A percentile compares a stretch with the other conserved stretches of the same genome.
Conservation (phyloP, 345 rosid genomes). For the Syzygium aromaticum region DNA sequence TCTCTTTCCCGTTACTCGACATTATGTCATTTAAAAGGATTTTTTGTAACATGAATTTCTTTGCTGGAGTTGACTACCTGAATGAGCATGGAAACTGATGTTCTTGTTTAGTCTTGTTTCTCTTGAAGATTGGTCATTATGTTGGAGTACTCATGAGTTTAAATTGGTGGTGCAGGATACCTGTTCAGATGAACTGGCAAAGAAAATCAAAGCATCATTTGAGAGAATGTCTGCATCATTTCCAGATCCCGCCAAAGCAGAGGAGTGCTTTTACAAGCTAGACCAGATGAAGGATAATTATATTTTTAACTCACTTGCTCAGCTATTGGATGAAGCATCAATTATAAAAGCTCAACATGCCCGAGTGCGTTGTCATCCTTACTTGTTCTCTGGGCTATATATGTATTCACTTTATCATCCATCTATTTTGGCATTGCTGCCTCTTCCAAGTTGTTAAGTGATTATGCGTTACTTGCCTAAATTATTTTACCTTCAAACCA, state of each 20-base stretch:
- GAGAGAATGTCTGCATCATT: conserved; percentile 70
- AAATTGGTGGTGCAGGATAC: conserved; percentile 27
- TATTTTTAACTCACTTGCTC: conserved; percentile 42
- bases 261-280: conserved; percentile 56
- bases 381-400: neutral
- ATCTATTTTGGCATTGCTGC: neutral
- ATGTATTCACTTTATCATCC: neutral
- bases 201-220: conserved; percentile 31
- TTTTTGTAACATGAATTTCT: neutral
- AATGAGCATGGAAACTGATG: neutral
- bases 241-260: conserved; percentile 69
- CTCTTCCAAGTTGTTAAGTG: neutral
- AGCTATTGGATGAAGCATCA: conserved; percentile 42
- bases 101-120: neutral
- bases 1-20: neutral
- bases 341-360: conserved; percentile 22
- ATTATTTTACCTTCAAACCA: neutral
- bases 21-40: too few species aligned
- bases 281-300: conserved; percentile 51
- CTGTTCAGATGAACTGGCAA: conserved; percentile 39
- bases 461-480: neutral
- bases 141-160: neutral
- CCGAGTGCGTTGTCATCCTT: conserved; percentile 31
- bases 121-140: neutral
- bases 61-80: neutral